phyloP scores from a whole-genome alignment of 2,329 filamentous ascomycete species.

The Beauveria rudraprayagi region DNA sequence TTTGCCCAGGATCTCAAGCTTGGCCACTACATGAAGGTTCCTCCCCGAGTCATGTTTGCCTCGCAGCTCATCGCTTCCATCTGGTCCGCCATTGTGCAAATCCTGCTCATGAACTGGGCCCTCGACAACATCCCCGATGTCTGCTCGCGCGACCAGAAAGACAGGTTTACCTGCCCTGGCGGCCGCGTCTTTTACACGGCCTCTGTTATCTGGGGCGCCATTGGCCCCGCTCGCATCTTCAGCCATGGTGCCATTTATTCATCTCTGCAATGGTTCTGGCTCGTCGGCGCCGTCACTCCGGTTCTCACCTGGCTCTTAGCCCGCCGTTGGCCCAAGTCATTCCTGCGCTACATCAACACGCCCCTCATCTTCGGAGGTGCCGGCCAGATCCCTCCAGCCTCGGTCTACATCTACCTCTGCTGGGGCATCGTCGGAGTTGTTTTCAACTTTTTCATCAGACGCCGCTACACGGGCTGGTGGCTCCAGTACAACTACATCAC shows the following conservation, averaged over 20 bases:
- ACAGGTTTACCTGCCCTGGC: constrained; percentile 49
- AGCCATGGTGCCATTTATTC: constrained; percentile 54
- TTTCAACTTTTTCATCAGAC: constrained; percentile 62
- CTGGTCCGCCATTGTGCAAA: constrained; percentile 55
- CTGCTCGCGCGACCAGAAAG: constrained; percentile 45
- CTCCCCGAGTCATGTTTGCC: constrained; percentile 53
- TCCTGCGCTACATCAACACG: constrained; percentile 58
- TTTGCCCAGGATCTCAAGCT: constrained; percentile 60
- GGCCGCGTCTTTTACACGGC: constrained; percentile 57
- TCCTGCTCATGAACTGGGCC: constrained; percentile 59
- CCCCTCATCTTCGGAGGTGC: constrained; percentile 62
- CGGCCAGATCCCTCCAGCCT: constrained; percentile 58
- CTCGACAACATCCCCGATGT: constrained; percentile 54
- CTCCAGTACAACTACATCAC: constrained; percentile 70
- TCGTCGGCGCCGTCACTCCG: constrained; percentile 56
- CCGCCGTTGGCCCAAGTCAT: constrained; percentile 50
- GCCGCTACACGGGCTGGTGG: constrained; percentile 65
- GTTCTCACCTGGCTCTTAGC: constrained; percentile 56
- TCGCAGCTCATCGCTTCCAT: constrained; percentile 52
- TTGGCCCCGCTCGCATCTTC: constrained; percentile 64
- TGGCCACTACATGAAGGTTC: constrained; percentile 61
- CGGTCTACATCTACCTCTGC: constrained; percentile 61
- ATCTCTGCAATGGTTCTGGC: constrained; percentile 61
- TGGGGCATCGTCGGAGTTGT: constrained; percentile 61
- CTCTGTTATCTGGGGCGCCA: constrained; percentile 65